Evolutionary conservation across 2,329 filamentous ascomycete genomes (phyloP).

Genomic region (Diaporthe humulicola): DNA sequence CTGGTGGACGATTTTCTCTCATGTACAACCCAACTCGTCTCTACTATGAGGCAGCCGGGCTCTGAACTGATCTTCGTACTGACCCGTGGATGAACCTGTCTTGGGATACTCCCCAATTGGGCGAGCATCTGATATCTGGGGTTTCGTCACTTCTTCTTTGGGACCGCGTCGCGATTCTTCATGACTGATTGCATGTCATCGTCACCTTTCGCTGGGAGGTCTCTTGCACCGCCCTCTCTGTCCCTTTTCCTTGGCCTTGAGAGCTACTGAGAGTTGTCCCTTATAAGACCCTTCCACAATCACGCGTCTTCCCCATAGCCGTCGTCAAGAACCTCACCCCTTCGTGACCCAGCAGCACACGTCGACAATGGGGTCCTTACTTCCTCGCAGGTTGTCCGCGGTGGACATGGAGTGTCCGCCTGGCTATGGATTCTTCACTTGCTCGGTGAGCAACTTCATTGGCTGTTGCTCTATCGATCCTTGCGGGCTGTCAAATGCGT

Average conservation of each 20-base stretch:
- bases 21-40: slow-evolving; percentile 3
- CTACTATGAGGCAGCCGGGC: slow-evolving; percentile 26
- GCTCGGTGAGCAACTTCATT: slow-evolving; percentile 51
- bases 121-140: slow-evolving; percentile 3
- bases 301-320: neutral
- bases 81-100: slow-evolving; percentile 24
- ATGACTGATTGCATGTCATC: slow-evolving; percentile 15
- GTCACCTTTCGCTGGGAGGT: neutral
- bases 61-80: neutral
- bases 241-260: neutral
- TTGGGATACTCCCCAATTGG: slow-evolving; percentile 2
- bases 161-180: slow-evolving; percentile 18
- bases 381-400: slow-evolving; percentile 11
- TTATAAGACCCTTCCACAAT: slow-evolving; percentile 4
- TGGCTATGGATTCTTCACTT: slow-evolving; percentile 54
- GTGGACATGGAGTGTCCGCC: slow-evolving; percentile 45
- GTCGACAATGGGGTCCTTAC: slow-evolving; percentile 15
- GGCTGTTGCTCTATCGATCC: slow-evolving; percentile 63
- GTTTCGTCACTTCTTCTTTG: slow-evolving; percentile 24
- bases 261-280: neutral
- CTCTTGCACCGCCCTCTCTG: neutral
- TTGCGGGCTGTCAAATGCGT: slow-evolving; percentile 51
- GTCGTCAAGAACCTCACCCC: neutral
- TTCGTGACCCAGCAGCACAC: neutral
- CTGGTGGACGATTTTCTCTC: neutral